phyloP scores from a whole-genome alignment of 2,329 filamentous ascomycete genomes.

The Calonectria pauciramosa region DNA sequence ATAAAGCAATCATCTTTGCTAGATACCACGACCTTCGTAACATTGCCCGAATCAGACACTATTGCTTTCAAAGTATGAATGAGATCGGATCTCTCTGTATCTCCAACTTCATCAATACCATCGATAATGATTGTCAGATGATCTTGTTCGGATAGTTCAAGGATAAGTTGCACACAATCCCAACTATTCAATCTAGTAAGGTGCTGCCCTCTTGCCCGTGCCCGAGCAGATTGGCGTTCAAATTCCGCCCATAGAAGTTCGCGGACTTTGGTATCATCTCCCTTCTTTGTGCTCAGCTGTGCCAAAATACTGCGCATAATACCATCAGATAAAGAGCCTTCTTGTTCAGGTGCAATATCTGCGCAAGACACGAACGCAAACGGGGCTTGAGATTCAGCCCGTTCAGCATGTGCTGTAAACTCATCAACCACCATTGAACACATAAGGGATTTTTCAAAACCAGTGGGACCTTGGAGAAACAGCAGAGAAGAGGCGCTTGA shows the following conservation, averaged over 20 bases:
- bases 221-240: conserved; percentile 8
- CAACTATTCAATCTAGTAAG: background rate
- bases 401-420: background rate
- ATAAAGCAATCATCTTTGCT: conserved; percentile 2
- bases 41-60: conserved; percentile 11
- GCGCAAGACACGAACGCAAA: background rate
- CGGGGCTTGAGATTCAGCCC: background rate
- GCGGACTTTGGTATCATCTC: background rate
- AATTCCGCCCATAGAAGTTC: conserved; percentile 19
- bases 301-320: background rate
- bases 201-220: background rate
- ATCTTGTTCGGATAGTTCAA: conserved; percentile 23
- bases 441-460: background rate
- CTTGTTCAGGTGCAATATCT: background rate
- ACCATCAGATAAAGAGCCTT: background rate
- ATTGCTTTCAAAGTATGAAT: background rate
- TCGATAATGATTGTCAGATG: conserved; percentile 19
- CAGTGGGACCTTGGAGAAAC: background rate
- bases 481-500: background rate
- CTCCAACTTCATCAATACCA: conserved; percentile 8
- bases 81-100: background rate
- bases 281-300: background rate
- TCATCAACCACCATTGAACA: background rate
- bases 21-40: conserved; percentile 5
- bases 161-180: conserved; percentile 20